phyloP scores from a whole-genome alignment of 768 basidiomycete genomes.

The Mycena polygramma region DNA sequence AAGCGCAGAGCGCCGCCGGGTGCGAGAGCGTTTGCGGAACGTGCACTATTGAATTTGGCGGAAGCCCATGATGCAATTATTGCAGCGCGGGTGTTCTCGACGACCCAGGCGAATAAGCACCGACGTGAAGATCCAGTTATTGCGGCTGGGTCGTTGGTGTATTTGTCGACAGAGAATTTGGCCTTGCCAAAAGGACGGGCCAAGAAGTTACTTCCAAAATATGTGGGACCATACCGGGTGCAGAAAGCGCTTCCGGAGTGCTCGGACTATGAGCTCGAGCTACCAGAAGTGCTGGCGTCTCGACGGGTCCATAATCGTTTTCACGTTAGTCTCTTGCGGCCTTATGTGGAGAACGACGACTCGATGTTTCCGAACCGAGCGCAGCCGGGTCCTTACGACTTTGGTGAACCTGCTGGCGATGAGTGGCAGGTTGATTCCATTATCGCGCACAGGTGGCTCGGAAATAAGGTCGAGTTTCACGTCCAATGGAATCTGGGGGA shows the following conservation, averaged over 20 bases:
- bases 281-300: constrained; percentile 41
- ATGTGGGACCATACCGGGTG: constrained; percentile 34
- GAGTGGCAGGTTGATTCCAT: constrained; percentile 56
- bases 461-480: constrained; percentile 39
- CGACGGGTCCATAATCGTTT: constrained; percentile 26
- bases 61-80: constrained; percentile 43
- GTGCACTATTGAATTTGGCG: background rate
- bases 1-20: background rate
- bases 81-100: constrained; percentile 41
- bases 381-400: constrained; percentile 50
- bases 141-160: constrained; percentile 44
- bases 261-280: constrained; percentile 46
- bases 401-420: constrained; percentile 45
- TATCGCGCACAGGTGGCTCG: constrained; percentile 39
- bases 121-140: constrained; percentile 34
- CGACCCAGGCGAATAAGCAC: constrained; percentile 29
- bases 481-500: constrained; percentile 50
- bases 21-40: background rate
- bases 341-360: constrained; percentile 47
- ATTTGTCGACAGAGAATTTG: constrained; percentile 54
- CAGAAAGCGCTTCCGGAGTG: constrained; percentile 33
- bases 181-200: constrained; percentile 48
- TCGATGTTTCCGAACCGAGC: constrained; percentile 49
- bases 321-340: constrained; percentile 46
- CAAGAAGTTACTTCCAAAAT: constrained; percentile 51